Evolutionary conservation across 208 protist genomes (phyloP).

Genomic region (Leptomonas seymouri): DNA sequence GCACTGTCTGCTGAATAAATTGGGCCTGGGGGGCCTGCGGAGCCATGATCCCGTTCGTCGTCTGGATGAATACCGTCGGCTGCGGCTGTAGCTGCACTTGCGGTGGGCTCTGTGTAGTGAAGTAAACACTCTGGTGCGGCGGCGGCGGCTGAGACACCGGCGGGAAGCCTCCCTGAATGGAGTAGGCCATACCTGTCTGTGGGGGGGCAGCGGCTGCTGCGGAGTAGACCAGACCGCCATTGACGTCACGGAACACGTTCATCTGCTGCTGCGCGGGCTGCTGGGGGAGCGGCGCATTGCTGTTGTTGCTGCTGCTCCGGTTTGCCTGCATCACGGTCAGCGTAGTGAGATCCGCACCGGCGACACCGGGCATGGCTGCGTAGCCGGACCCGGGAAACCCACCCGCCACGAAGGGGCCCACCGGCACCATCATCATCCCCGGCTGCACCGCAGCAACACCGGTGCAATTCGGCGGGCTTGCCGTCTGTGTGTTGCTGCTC

Average conservation of each 20-base stretch:
- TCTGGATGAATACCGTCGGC: not conserved
- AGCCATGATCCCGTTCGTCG: not conserved
- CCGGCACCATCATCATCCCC: conserved; percentile 12
- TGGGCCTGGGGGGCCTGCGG: conserved; percentile 1
- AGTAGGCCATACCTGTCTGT: no score
- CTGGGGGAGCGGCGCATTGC: not conserved
- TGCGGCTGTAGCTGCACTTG: conserved; percentile 17
- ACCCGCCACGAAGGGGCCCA: conserved; percentile 2
- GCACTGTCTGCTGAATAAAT: not conserved
- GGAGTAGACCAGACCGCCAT: no score
- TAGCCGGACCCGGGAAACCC: conserved; percentile 13
- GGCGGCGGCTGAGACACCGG: not conserved
- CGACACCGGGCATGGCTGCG: conserved; percentile 12
- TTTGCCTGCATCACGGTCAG: conserved; percentile 12
- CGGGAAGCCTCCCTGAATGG: no score
- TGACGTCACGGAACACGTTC: not conserved
- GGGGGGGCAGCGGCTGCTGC: no score
- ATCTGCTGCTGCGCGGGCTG: not conserved
- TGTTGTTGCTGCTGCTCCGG: not conserved
- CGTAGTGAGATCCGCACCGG: conserved; percentile 4
- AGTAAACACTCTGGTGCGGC: not conserved
- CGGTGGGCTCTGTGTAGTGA: conserved; percentile 1
- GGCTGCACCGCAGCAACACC: not conserved
- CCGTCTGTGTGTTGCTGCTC: conserved; percentile 1
- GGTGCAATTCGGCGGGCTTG: conserved; percentile 1